Evolutionary conservation across 2,329 filamentous ascomycete genomes (phyloP).

Genomic region (Arthrobotrys megalospora): DNA sequence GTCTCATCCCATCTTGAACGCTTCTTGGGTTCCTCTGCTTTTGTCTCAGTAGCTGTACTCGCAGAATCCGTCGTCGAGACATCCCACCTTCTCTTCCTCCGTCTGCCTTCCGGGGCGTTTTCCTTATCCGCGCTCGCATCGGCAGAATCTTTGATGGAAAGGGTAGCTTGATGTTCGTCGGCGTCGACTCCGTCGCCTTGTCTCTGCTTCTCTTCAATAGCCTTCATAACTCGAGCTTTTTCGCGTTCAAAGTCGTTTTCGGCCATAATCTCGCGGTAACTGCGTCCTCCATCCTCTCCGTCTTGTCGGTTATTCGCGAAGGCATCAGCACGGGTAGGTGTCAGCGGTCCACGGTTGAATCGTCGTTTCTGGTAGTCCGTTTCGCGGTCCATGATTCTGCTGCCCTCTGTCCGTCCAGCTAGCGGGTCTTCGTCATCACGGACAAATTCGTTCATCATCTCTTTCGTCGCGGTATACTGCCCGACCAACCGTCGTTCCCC

Average conservation of each 20-base stretch:
- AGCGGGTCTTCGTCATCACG: conserved; percentile 92
- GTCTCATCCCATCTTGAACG: conserved; percentile 91
- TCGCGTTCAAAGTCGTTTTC: conserved; percentile 91
- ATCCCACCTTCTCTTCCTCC: conserved; percentile 91
- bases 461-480: conserved; percentile 93
- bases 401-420: conserved; percentile 87
- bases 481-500: conserved; percentile 83
- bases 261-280: conserved; percentile 92
- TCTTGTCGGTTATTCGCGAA: conserved; percentile 83
- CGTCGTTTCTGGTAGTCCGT: conserved; percentile 97
- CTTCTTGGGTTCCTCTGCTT: conserved; percentile 75
- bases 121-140: conserved; percentile 78
- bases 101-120: conserved; percentile 75
- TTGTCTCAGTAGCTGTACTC: conserved; percentile 64
- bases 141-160: conserved; percentile 70
- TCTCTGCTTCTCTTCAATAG: conserved; percentile 82
- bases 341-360: conserved; percentile 84
- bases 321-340: conserved; percentile 86
- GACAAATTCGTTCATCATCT: conserved; percentile 95
- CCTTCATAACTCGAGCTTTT: conserved; percentile 85
- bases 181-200: conserved; percentile 73
- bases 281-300: conserved; percentile 78
- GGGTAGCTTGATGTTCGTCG: conserved; percentile 78
- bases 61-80: conserved; percentile 74
- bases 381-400: conserved; percentile 91